Conservation (phyloP, 2,329 filamentous ascomycete genomes). For the Trichoderma arundinaceum region DNA sequence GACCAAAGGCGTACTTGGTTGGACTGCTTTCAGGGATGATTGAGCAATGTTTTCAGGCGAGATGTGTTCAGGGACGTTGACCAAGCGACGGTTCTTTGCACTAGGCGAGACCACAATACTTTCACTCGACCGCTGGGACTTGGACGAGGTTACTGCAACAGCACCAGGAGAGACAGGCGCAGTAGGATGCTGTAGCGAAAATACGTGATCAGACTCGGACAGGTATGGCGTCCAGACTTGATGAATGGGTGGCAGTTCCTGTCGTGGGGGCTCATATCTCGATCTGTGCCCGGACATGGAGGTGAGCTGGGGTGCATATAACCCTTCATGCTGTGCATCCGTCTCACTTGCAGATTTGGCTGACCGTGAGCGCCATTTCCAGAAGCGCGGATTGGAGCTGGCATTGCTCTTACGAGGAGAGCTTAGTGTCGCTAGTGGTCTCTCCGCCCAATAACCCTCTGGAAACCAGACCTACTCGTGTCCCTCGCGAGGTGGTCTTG, state of each 20-base stretch:
- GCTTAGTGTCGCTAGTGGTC: constrained; percentile 43
- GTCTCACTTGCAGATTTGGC: constrained; percentile 46
- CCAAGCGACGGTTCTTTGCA: constrained; percentile 10
- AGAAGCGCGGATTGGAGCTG: constrained; percentile 44
- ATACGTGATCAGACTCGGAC: constrained; percentile 55
- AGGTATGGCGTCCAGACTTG: constrained; percentile 51
- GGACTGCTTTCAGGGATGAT: not conserved
- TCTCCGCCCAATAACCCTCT: constrained; percentile 67
- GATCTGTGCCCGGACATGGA: constrained; percentile 31
- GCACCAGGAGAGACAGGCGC: not conserved
- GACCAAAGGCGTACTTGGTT: constrained; percentile 6
- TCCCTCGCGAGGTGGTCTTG: constrained; percentile 59
- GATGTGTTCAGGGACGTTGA: not conserved
- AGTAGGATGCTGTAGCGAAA: constrained; percentile 50
- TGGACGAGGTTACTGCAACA: not conserved
- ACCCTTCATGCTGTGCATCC: constrained; percentile 34
- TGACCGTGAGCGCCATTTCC: constrained; percentile 51
- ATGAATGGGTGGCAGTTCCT: constrained; percentile 21
- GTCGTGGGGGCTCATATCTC: constrained; percentile 1
- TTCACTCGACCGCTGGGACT: constrained; percentile 31
- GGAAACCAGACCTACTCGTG: constrained; percentile 69
- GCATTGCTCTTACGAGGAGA: constrained; percentile 43
- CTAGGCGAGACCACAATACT: constrained; percentile 25
- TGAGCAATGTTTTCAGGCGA: constrained; percentile 11
- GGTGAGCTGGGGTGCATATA: constrained; percentile 38